Evolutionary conservation across 1,284 basidiomycete genomes (phyloP).

Genomic region (Puccinia sorghi): DNA sequence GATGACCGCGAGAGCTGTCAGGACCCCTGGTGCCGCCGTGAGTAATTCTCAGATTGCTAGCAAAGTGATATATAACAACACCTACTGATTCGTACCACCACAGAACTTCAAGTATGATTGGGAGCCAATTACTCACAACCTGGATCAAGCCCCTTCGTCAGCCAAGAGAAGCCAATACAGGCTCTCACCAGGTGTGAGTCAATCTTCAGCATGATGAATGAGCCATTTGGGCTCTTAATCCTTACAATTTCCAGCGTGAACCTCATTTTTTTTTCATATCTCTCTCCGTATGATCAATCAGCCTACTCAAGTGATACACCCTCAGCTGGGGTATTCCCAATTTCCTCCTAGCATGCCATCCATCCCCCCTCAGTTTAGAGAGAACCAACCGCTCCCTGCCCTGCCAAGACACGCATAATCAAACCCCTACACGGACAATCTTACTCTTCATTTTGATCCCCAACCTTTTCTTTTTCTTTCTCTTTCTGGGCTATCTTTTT

Average conservation of each 20-base stretch:
- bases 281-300: not conserved
- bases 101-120: conserved; percentile 26
- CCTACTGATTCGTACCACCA: not conserved
- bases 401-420: not conserved
- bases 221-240: not conserved
- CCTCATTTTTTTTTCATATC: not conserved
- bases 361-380: conserved; percentile 5
- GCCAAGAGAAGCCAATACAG: not conserved
- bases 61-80: not conserved
- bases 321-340: not conserved
- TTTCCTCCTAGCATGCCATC: conserved; percentile 16
- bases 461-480: no score
- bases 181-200: conserved; percentile 8
- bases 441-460: no score
- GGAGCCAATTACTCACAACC: conserved; percentile 1
- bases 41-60: not conserved
- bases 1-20: conserved; percentile 17
- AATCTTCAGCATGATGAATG: not conserved
- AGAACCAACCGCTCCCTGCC: conserved; percentile 14
- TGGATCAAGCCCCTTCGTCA: not conserved
- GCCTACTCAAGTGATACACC: not conserved
- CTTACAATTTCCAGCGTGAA: not conserved
- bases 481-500: no score
- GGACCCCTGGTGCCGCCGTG: not conserved
- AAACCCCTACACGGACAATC: not conserved